Base-by-base conservation (phyloP, 805 yeast species). In the Saccharomycopsis lassenensis region DNA sequence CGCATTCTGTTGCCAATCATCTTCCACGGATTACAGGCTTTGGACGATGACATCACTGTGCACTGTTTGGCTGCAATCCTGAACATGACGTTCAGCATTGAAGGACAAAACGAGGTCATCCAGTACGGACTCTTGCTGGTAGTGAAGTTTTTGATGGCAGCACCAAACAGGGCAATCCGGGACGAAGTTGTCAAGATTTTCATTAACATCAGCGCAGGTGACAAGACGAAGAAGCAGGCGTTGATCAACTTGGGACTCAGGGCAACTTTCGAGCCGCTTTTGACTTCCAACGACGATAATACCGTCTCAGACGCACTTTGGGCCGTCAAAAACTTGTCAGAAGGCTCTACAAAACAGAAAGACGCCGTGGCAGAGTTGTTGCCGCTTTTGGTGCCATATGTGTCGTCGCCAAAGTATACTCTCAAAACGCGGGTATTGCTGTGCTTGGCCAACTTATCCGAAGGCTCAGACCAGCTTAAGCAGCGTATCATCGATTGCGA, bases 11-110 rank as follows among this genome's bases (percentile, higher is more conserved):
- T 42, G n/a, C 46, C 46, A 5, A 42, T 42, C 1, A 35, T 42
- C 28, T 39, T 42, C 36, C 24, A 40, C 14, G 46, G 46, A 19
- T 39, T 42, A 29, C 44, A 39, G 18, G 19, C 39, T 7, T 22
- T 42, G 5, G 46, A 42, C 23, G 40, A 42, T 20, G 46, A 42
- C 12, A 28, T 42, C 12, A 42, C 46, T 4, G 29, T 42, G 8
- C 46, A 42, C 25, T 42, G 46, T 29, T 24, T 42, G 7, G 21
- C 41, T n/a, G 46, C 46, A 5, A 34, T 42, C 30, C 24, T 36
- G 20, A 42, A 42, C 27, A 42, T 42, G 46, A 36, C 46, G 2
- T 42, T 42, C 22, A 39, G 43, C 20, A 39, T 36, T 10, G 46
- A 42, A 17, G 46, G 46, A 5, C 46, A 42, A 15, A 42, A 36